Conservation (phyloP, 345 rosid genomes). For the Citropsis articulata region DNA sequence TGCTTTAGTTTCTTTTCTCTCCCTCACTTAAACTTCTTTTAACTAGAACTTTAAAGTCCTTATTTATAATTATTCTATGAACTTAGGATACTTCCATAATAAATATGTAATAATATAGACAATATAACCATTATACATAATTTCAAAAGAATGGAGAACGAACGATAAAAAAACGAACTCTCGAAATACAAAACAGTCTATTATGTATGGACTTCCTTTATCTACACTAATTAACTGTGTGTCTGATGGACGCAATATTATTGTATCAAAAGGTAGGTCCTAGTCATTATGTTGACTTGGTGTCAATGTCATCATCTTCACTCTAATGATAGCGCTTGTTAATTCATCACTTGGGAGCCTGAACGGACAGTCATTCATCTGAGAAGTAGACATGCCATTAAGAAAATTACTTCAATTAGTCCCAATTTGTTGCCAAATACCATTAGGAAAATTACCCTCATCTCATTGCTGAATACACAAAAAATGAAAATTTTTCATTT, state of each 20-base stretch:
- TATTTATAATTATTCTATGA: too few relatives aligned
- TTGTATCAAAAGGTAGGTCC: not conserved
- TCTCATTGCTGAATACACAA: constrained; percentile 26
- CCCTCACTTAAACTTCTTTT: too few relatives aligned
- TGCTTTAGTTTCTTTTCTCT: too few relatives aligned
- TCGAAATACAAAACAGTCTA: not conserved
- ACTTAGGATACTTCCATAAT: too few relatives aligned
- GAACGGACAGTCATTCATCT: not conserved
- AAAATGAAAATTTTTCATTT: constrained; percentile 55
- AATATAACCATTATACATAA: constrained; percentile 2
- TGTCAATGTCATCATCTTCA: not conserved
- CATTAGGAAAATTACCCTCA: not conserved
- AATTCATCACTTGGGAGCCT: not conserved
- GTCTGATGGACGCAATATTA: not conserved
- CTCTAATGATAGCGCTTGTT: not conserved
- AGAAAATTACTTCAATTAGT: constrained; percentile 5
- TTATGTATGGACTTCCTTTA: constrained; percentile 16
- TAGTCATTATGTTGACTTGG: not conserved
- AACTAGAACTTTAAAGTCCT: too few relatives aligned
- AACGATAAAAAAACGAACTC: not conserved
- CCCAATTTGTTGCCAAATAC: not conserved
- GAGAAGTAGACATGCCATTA: not conserved
- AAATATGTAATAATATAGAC: not conserved
- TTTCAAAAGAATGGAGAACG: not conserved
- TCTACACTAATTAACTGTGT: constrained; percentile 24